phyloP scores from a whole-genome alignment of 1,284 basidiomycete genomes.

The Clitocybe nebularis region DNA sequence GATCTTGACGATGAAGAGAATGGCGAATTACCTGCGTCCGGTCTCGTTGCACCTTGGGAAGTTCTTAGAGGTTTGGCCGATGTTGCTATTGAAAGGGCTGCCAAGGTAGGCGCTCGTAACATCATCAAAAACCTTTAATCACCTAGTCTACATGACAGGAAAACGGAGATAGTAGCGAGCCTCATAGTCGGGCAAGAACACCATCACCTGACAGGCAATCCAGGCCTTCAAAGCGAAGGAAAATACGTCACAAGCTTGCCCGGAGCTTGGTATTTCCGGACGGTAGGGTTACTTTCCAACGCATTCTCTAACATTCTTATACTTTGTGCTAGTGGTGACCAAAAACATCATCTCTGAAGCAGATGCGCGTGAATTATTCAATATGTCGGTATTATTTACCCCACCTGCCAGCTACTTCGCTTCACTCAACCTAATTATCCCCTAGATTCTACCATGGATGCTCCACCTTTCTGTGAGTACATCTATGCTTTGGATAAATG shows the following conservation, averaged over 20 bases:
- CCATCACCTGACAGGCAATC: conserved; percentile 62
- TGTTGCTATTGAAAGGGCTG: conserved; percentile 72
- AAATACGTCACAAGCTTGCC: conserved; percentile 54
- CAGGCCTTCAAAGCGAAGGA: conserved; percentile 68
- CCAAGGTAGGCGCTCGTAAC: conserved; percentile 47
- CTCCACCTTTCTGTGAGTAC: conserved; percentile 72
- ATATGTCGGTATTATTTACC: conserved; percentile 52
- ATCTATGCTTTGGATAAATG: not conserved
- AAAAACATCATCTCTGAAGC: conserved; percentile 75
- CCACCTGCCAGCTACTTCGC: not conserved
- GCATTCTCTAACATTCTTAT: conserved; percentile 14
- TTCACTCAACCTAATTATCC: conserved; percentile 15
- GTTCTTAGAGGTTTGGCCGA: conserved; percentile 76
- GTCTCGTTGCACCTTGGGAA: conserved; percentile 80
- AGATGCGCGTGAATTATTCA: conserved; percentile 81
- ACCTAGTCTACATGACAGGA: conserved; percentile 40
- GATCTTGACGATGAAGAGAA: conserved; percentile 71
- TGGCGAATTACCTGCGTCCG: conserved; percentile 74
- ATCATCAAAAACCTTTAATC: conserved; percentile 9
- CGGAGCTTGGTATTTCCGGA: conserved; percentile 61
- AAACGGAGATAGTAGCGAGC: conserved; percentile 70
- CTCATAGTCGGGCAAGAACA: conserved; percentile 69
- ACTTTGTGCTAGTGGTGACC: conserved; percentile 66
- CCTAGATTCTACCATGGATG: conserved; percentile 81
- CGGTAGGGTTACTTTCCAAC: conserved; percentile 43